These are phyloP conservation scores for Cynanchum wilfordii DNA, from an alignment of 257 asterid genomes.

Conservation along the genomic window DNA sequence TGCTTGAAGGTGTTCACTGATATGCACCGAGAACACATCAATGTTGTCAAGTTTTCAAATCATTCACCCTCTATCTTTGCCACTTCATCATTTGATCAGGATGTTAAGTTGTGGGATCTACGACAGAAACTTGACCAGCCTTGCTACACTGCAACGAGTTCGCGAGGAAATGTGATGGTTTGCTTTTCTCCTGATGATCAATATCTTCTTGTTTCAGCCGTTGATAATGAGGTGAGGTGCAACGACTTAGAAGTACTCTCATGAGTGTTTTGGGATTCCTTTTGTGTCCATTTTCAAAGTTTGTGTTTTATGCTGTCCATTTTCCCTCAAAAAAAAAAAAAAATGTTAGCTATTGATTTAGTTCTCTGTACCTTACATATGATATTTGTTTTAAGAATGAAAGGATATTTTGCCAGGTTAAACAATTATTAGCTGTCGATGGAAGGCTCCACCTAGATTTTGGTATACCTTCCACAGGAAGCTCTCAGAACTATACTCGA, in stretches of 20 bases:
- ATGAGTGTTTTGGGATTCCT: not conserved
- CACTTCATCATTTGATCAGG: slow-evolving; percentile 85
- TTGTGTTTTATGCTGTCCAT: not conserved
- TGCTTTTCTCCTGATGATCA: slow-evolving; percentile 95
- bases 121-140: slow-evolving; percentile 70
- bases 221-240: slow-evolving; percentile 79
- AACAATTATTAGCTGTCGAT: slow-evolving; percentile 84
- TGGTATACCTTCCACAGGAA: slow-evolving; percentile 70
- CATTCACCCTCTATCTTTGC: slow-evolving; percentile 86
- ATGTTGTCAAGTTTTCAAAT: slow-evolving; percentile 88
- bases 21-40: slow-evolving; percentile 83
- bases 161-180: slow-evolving; percentile 90
- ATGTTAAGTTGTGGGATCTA: slow-evolving; percentile 92
- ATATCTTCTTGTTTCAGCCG: slow-evolving; percentile 90
- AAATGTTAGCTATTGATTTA: not conserved
- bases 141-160: slow-evolving; percentile 79
- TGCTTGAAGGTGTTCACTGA: slow-evolving; percentile 70
- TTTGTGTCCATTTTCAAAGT: not conserved
- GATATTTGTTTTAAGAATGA: slow-evolving; percentile 13
- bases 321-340: too few relatives aligned
- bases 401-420: slow-evolving; percentile 48
- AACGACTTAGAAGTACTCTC: not conserved
- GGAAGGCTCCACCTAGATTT: slow-evolving; percentile 84
- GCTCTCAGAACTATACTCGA: slow-evolving; percentile 83
- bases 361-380: not conserved